phyloP scores from a whole-genome alignment of 164 flowering plant species.

The Annona squamosa region DNA sequence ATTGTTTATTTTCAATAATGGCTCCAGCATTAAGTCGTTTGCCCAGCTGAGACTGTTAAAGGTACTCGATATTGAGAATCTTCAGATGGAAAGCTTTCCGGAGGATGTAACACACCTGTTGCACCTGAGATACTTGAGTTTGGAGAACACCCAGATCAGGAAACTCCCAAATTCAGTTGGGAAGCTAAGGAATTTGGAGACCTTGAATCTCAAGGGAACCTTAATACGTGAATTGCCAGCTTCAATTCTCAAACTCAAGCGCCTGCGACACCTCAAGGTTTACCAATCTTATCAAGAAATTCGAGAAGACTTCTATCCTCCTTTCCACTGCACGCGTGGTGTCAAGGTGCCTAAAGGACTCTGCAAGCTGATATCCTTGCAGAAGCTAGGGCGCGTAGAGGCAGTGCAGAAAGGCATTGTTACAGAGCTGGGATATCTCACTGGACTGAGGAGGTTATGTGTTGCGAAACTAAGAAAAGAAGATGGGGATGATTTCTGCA shows the following conservation, averaged over 20 bases:
- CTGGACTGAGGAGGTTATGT: slow-evolving; percentile 4
- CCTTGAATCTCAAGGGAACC: slow-evolving; percentile 7
- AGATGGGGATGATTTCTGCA: slow-evolving; percentile 6
- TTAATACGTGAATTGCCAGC: slow-evolving; percentile 6
- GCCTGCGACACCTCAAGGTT: slow-evolving; percentile 7
- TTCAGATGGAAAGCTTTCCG: background rate
- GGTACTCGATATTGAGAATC: slow-evolving; percentile 6
- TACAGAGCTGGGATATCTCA: slow-evolving; percentile 5
- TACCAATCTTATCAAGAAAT: background rate
- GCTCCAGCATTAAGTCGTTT: background rate
- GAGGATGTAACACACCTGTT: background rate
- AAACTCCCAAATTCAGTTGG: slow-evolving; percentile 6
- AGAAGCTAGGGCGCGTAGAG: slow-evolving; percentile 7
- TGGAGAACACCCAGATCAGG: slow-evolving; percentile 7
- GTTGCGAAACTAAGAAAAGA: background rate
- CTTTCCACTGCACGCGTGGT: background rate
- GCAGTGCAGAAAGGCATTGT: background rate
- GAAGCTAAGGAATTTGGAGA: slow-evolving; percentile 9
- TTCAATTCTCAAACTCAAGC: slow-evolving; percentile 7
- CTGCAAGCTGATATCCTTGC: slow-evolving; percentile 1
- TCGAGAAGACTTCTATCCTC: background rate
- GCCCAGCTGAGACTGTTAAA: background rate
- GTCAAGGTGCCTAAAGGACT: slow-evolving; percentile 3
- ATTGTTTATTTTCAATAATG: background rate
- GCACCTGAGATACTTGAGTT: slow-evolving; percentile 6